Evolutionary conservation across 176 grass and related monocot species (phyloP).

Genomic region (Rhipidocladum racemiflorum): DNA sequence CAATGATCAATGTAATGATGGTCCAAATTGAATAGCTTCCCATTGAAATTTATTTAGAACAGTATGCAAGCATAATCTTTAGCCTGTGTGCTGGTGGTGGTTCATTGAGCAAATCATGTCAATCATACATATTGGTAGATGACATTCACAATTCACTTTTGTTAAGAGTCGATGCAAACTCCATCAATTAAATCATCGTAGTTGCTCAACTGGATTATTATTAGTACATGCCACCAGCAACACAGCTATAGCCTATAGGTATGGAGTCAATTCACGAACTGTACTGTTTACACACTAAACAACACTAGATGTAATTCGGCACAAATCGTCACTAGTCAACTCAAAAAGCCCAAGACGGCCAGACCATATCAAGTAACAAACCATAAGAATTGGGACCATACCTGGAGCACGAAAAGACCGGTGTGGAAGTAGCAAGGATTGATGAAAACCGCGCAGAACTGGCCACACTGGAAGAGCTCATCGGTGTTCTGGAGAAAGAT

Average conservation of each 20-base stretch:
- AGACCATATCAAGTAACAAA: constrained; percentile 8
- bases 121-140: not conserved
- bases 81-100: not conserved
- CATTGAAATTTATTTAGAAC: not conserved
- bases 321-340: not conserved
- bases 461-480: constrained; percentile 93
- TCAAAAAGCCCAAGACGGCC: not conserved
- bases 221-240: not conserved
- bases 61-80: not conserved
- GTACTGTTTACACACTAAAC: not conserved
- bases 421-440: constrained; percentile 99
- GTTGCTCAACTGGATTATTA: not conserved
- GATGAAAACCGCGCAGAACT: constrained; percentile 98
- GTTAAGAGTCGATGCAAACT: not conserved
- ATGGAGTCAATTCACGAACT: not conserved
- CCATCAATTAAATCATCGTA: not conserved
- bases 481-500: constrained; percentile 88
- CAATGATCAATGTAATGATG: not conserved
- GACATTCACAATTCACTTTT: not conserved
- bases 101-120: constrained; percentile 4
- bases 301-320: not conserved
- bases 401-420: constrained; percentile 95
- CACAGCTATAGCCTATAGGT: not conserved
- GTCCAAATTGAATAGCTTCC: not conserved
- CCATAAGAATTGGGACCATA: not conserved